These are phyloP conservation scores for Thinopyrum elongatum DNA, from an alignment of 176 grass and related monocot species.

Conservation along the genomic window DNA sequence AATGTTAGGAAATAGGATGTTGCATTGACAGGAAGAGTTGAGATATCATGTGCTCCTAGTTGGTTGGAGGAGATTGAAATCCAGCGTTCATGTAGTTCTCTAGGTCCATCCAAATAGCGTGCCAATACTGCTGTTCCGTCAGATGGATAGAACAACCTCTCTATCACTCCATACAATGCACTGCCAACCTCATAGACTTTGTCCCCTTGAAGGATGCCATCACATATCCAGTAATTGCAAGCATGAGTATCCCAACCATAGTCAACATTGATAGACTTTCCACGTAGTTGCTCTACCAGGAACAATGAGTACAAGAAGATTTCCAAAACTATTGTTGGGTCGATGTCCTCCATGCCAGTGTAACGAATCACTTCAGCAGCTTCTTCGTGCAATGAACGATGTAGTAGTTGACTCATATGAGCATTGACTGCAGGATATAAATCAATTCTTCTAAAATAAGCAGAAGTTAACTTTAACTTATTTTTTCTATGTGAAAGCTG, in stretches of 20 bases:
- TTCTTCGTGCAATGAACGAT: too few relatives aligned
- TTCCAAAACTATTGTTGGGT: too few relatives aligned
- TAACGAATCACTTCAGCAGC: too few relatives aligned
- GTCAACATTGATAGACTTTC: background rate
- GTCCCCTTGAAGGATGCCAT: background rate
- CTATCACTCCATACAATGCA: background rate
- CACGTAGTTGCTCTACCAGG: background rate
- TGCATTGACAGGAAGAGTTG: background rate
- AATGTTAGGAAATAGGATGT: background rate
- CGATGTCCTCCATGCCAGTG: too few relatives aligned
- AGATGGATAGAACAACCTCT: background rate
- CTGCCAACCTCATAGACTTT: background rate
- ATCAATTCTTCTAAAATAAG: too few relatives aligned
- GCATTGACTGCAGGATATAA: background rate
- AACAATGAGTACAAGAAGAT: too few relatives aligned
- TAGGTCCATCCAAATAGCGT: background rate
- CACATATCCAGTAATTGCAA: too few relatives aligned
- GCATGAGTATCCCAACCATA: too few relatives aligned
- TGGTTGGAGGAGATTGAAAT: background rate
- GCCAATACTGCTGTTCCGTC: background rate
- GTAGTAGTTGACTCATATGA: background rate
- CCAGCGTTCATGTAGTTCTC: background rate
- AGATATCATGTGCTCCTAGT: background rate
- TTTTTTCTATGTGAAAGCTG: background rate
- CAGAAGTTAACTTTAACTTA: background rate